Percentiles rank a stretch among this genome's conserved stretches.
Conservation (phyloP, 2,329 filamentous ascomycete genomes). For the Botryotinia calthae region DNA sequence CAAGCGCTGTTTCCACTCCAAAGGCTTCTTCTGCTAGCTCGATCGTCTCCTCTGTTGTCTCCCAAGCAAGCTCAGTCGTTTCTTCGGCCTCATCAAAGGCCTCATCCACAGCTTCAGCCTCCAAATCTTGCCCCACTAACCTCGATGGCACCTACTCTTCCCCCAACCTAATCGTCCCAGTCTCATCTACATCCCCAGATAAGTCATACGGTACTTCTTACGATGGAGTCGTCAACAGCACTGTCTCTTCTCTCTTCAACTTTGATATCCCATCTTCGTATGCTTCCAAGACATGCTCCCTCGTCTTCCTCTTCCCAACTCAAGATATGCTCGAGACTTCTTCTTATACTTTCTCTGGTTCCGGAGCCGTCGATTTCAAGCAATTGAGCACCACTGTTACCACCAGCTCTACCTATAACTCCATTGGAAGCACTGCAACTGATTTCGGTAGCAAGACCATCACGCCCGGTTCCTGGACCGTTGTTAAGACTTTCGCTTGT, state of each 20-base stretch:
- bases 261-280: conserved; percentile 60
- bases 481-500: conserved; percentile 54
- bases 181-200: conserved; percentile 54
- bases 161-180: conserved; percentile 61
- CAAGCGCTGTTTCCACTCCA: not conserved
- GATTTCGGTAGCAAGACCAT: conserved; percentile 47
- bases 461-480: conserved; percentile 53
- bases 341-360: conserved; percentile 52
- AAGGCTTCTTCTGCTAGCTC: not conserved
- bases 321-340: conserved; percentile 58
- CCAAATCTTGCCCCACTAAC: conserved; percentile 19
- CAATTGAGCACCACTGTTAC: conserved; percentile 47
- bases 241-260: conserved; percentile 62
- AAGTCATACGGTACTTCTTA: conserved; percentile 52
- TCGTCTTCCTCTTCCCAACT: conserved; percentile 64
- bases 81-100: not conserved
- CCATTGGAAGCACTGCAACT: conserved; percentile 46
- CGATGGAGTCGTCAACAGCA: conserved; percentile 54
- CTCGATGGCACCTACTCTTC: conserved; percentile 47
- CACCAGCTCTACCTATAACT: conserved; percentile 52
- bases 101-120: not conserved
- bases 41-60: not conserved
- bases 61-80: not conserved
- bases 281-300: conserved; percentile 49
- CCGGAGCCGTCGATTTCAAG: conserved; percentile 54